A percentile compares a stretch with the other conserved stretches of the same genome.
Conservation (phyloP, 805 yeast species). For the Nakazawaea populi region DNA sequence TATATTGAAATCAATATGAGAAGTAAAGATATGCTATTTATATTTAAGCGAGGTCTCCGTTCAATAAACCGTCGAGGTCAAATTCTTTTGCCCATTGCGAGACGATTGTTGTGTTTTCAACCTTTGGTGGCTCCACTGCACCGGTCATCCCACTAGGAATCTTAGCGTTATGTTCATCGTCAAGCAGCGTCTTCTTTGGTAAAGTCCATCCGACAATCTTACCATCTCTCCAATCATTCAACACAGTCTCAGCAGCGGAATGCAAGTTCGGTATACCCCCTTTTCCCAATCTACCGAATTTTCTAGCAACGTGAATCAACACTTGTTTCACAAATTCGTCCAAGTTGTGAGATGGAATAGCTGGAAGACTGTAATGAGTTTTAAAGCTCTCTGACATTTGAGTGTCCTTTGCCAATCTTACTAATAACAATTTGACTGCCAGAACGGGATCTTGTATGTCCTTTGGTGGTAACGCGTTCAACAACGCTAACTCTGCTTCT, state of each 20-base stretch:
- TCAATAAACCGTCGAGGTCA: slow-evolving; percentile 78
- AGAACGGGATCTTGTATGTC: slow-evolving; percentile 78
- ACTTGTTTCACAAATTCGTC: slow-evolving; percentile 80
- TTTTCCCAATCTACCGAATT: slow-evolving; percentile 83
- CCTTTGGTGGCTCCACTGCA: slow-evolving; percentile 34
- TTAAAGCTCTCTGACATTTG: slow-evolving; percentile 76
- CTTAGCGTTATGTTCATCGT: slow-evolving; percentile 33
- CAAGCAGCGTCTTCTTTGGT: slow-evolving; percentile 46
- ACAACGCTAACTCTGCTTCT: slow-evolving; percentile 82
- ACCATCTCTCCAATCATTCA: slow-evolving; percentile 98
- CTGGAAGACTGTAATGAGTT: slow-evolving; percentile 70
- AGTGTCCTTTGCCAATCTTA: slow-evolving; percentile 64
- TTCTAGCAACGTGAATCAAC: slow-evolving; percentile 87
- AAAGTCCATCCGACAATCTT: slow-evolving; percentile 85
- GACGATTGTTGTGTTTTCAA: slow-evolving; percentile 76
- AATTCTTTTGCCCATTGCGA: slow-evolving; percentile 89
- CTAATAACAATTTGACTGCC: slow-evolving; percentile 71
- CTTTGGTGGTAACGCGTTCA: slow-evolving; percentile 88
- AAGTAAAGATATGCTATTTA: background rate
- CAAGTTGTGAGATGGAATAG: slow-evolving; percentile 65
- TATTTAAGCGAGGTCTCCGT: slow-evolving; percentile 15
- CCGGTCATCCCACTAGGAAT: slow-evolving; percentile 27
- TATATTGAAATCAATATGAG: background rate
- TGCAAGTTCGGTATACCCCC: slow-evolving; percentile 91
- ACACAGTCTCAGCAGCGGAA: slow-evolving; percentile 74